Conservation (phyloP, 176 grass and related monocot genomes). For the Ampelocalamus luodianensis region DNA sequence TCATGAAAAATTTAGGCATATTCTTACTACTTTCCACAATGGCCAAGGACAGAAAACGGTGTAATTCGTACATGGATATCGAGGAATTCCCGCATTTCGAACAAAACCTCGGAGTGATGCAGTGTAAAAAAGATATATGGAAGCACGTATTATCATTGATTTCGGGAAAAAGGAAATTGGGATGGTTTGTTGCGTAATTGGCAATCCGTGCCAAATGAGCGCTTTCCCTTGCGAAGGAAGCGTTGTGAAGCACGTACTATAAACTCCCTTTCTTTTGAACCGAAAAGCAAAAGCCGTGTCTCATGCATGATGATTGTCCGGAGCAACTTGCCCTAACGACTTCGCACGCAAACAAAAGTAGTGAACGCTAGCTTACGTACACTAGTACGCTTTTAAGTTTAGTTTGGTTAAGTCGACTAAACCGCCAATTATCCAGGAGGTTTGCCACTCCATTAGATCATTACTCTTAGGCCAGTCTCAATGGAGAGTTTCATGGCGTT, state of each 20-base stretch:
- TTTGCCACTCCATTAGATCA: neutral
- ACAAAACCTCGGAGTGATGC: too few relatives aligned
- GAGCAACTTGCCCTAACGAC: constrained; percentile 5
- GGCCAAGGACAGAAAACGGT: neutral
- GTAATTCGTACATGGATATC: too few relatives aligned
- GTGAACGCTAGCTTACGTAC: neutral
- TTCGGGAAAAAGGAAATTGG: neutral
- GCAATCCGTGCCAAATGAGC: neutral
- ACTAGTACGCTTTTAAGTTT: neutral
- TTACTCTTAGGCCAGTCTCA: too few relatives aligned
- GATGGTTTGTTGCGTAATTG: neutral
- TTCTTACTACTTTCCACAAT: neutral
- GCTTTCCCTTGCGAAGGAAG: constrained; percentile 20
- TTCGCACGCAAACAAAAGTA: neutral
- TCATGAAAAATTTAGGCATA: neutral
- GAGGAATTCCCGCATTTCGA: neutral
- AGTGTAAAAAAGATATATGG: neutral
- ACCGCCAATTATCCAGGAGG: neutral
- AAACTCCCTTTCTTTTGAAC: neutral
- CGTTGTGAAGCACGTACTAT: neutral
- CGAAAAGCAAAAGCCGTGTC: neutral
- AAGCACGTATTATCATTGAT: neutral
- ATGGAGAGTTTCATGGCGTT: too few relatives aligned
- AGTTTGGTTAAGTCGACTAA: neutral
- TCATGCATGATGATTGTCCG: constrained; percentile 5